phyloP scores from a whole-genome alignment of 495 filamentous ascomycete species.

The Opeltia flavorubescens region DNA sequence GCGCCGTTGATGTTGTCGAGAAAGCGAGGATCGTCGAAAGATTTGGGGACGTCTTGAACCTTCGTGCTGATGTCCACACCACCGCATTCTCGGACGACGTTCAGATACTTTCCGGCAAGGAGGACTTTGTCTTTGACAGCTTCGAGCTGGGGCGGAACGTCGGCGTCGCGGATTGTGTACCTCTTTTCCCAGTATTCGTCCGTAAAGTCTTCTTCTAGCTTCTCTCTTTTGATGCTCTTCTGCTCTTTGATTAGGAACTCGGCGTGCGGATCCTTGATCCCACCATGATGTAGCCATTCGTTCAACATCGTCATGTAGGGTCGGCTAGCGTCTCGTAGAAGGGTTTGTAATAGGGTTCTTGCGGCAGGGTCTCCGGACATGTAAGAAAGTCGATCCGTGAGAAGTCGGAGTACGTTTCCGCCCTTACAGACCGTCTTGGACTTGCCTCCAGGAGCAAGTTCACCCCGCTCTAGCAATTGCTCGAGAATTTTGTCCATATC shows the following conservation, averaged over 20 bases:
- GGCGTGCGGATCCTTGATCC: conserved; percentile 83
- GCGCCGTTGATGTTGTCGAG: conserved; percentile 90
- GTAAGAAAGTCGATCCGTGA: conserved; percentile 68
- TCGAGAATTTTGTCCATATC: conserved; percentile 84
- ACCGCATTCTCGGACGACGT: conserved; percentile 92
- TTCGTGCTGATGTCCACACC: conserved; percentile 88
- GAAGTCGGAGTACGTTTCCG: conserved; percentile 69
- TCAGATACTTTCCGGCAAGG: conserved; percentile 91
- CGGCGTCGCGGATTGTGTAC: conserved; percentile 82
- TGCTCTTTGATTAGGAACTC: conserved; percentile 95
- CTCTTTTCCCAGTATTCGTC: conserved; percentile 99
- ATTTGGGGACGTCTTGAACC: conserved; percentile 74
- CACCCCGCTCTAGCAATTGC: conserved; percentile 61
- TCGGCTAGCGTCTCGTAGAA: conserved; percentile 76
- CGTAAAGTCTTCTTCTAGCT: conserved; percentile 88
- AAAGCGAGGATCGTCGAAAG: conserved; percentile 79
- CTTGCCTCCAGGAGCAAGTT: conserved; percentile 60
- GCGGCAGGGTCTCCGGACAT: conserved; percentile 92
- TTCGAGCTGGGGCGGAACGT: conserved; percentile 86
- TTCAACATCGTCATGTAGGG: conserved; percentile 98
- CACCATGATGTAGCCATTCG: conserved; percentile 94
- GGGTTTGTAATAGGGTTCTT: conserved; percentile 57
- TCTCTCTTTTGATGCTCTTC: conserved; percentile 82
- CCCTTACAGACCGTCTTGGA: conserved; percentile 91
- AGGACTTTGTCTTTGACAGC: conserved; percentile 87